phyloP scores from a whole-genome alignment of 163 green algal genomes.

The Scenedesmus sp. region DNA sequence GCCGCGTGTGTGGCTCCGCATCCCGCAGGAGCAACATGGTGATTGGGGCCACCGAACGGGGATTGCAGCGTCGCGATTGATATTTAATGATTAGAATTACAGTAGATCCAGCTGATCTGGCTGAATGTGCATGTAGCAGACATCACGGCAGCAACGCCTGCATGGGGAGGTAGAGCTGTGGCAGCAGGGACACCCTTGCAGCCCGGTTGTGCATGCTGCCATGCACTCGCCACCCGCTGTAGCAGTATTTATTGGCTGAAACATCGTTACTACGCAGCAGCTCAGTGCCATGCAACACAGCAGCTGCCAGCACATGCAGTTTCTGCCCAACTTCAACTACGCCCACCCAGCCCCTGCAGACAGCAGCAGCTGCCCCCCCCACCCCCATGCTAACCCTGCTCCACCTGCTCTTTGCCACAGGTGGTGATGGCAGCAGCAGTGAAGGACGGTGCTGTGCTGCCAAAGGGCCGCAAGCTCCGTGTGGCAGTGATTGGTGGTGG shows the following conservation, averaged over 20 bases:
- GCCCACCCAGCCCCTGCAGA: neutral
- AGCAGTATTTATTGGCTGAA: neutral
- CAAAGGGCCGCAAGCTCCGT: slow-evolving; percentile 82
- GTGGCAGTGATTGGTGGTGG: slow-evolving; percentile 97
- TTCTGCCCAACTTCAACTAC: neutral
- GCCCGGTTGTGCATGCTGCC: neutral
- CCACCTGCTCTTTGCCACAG: slow-evolving; percentile 35
- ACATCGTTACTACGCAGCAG: neutral
- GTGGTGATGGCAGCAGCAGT: slow-evolving; percentile 66
- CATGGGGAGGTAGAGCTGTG: slow-evolving; percentile 4
- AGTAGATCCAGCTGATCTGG: neutral
- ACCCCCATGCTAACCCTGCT: no score
- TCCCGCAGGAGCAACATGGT: slow-evolving; percentile 16
- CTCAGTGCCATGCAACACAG: neutral
- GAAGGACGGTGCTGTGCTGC: slow-evolving; percentile 78
- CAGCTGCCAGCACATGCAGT: neutral
- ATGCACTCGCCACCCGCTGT: neutral
- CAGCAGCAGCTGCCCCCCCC: neutral
- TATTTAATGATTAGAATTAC: neutral
- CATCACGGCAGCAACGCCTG: slow-evolving; percentile 22
- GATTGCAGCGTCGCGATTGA: neutral
- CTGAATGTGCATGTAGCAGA: slow-evolving; percentile 7
- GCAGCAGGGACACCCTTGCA: neutral
- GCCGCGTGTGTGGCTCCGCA: slow-evolving; percentile 13
- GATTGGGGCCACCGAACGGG: neutral